Evolutionary conservation across 352 stramenopile genomes (phyloP).

Genomic region (Globisporangium middletonii): DNA sequence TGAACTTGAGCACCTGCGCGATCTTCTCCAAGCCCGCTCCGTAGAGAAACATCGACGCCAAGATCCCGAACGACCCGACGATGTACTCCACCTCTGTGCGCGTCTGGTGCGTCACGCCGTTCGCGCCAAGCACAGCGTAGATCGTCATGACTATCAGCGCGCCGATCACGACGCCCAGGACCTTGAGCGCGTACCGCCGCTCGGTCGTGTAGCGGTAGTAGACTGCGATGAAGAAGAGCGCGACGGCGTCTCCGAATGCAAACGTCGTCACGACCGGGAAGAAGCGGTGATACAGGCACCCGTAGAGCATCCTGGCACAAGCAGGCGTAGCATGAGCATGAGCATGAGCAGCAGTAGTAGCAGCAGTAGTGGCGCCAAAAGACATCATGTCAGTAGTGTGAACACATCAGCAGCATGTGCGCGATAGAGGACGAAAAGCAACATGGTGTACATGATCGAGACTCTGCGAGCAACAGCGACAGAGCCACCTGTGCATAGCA

Average conservation of each 20-base stretch:
- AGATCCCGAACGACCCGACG: constrained; percentile 29
- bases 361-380: too few species aligned
- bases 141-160: constrained; percentile 24
- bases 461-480: too few species aligned
- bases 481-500: too few species aligned
- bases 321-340: not conserved
- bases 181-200: constrained; percentile 28
- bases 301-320: constrained; percentile 8
- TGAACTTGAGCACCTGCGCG: constrained; percentile 33
- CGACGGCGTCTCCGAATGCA: constrained; percentile 30
- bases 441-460: too few species aligned
- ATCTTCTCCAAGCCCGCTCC: constrained; percentile 32
- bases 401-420: not conserved
- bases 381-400: too few species aligned
- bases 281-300: constrained; percentile 1
- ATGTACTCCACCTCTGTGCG: constrained; percentile 18
- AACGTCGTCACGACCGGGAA: constrained; percentile 44
- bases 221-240: constrained; percentile 36
- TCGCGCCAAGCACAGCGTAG: constrained; percentile 35
- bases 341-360: not conserved
- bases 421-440: not conserved
- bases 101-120: constrained; percentile 23
- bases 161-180: constrained; percentile 16
- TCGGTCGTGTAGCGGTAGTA: constrained; percentile 46
- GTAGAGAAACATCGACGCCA: constrained; percentile 30